Percentiles rank a stretch among this genome's conserved stretches.
Conservation (phyloP, 768 basidiomycete species). For the Suillus ampliporus region DNA sequence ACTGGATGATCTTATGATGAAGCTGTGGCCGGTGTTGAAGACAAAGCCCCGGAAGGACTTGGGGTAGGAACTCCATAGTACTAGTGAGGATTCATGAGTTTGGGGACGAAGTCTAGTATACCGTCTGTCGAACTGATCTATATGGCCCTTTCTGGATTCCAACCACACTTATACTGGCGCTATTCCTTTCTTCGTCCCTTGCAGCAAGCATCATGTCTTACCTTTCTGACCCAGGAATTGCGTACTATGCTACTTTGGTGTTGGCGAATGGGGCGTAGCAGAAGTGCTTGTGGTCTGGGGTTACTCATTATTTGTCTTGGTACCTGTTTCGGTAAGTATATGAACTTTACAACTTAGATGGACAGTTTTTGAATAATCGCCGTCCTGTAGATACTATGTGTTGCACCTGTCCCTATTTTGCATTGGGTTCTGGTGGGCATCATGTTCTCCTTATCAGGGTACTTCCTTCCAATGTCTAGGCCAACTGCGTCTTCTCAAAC, state of each 20-base stretch:
- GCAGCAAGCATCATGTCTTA: slow-evolving; percentile 87
- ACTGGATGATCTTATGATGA: too few relatives aligned
- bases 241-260: slow-evolving; percentile 81
- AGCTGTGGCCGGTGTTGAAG: too few relatives aligned
- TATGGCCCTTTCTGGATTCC: slow-evolving; percentile 98
- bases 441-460: slow-evolving; percentile 83
- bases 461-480: slow-evolving; percentile 89
- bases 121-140: too few relatives aligned
- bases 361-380: background rate
- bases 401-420: slow-evolving; percentile 81
- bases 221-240: slow-evolving; percentile 62
- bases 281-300: slow-evolving; percentile 86
- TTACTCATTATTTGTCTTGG: slow-evolving; percentile 86
- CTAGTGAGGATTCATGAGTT: too few relatives aligned
- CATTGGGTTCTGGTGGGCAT: slow-evolving; percentile 81
- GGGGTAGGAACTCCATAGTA: too few relatives aligned
- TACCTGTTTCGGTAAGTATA: slow-evolving; percentile 75
- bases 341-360: background rate
- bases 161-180: slow-evolving; percentile 90
- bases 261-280: slow-evolving; percentile 87
- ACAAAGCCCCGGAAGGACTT: too few relatives aligned
- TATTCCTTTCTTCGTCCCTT: slow-evolving; percentile 93
- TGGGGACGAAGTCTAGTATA: too few relatives aligned
- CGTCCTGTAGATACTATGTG: slow-evolving; percentile 73
- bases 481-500: slow-evolving; percentile 58